These are phyloP conservation scores for Colletotrichum gloeosporioides DNA, from an alignment of 2,329 filamentous ascomycete genomes.

Conservation along the genomic window DNA sequence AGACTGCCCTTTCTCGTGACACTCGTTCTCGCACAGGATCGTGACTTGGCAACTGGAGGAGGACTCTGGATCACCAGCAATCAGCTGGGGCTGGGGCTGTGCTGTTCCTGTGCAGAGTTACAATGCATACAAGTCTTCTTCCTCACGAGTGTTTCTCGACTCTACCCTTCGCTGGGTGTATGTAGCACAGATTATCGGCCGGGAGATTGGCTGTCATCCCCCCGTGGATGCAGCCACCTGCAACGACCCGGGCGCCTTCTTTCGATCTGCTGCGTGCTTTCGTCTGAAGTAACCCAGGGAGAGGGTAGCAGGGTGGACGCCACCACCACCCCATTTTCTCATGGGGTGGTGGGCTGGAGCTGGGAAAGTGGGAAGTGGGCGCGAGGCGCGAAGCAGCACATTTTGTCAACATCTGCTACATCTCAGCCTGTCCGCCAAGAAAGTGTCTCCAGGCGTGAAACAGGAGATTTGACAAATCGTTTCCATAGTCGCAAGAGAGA, in stretches of 20 bases:
- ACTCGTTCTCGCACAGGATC: neutral
- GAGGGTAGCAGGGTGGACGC: neutral
- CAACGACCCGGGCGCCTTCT: neutral
- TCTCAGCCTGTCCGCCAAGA: slow-evolving; percentile 16
- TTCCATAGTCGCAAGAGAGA: neutral
- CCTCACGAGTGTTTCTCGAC: neutral
- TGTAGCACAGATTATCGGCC: neutral
- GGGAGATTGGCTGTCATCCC: slow-evolving; percentile 9
- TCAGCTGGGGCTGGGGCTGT: neutral
- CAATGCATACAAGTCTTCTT: neutral
- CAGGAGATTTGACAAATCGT: slow-evolving; percentile 12
- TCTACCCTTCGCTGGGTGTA: neutral
- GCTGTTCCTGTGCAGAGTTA: neutral
- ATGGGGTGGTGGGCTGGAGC: neutral
- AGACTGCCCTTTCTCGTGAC: neutral
- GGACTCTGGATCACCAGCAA: no score
- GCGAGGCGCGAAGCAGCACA: neutral
- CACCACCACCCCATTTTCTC: neutral
- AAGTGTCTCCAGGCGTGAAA: slow-evolving; percentile 19
- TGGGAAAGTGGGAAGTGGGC: neutral
- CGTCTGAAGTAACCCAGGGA: slow-evolving; percentile 11
- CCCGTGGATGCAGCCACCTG: slow-evolving; percentile 15
- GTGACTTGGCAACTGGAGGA: neutral
- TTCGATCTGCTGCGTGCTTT: slow-evolving; percentile 8
- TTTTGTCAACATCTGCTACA: neutral